phyloP scores from a whole-genome alignment of 2,329 filamentous ascomycete genomes.

The Chaetomium sp. region DNA sequence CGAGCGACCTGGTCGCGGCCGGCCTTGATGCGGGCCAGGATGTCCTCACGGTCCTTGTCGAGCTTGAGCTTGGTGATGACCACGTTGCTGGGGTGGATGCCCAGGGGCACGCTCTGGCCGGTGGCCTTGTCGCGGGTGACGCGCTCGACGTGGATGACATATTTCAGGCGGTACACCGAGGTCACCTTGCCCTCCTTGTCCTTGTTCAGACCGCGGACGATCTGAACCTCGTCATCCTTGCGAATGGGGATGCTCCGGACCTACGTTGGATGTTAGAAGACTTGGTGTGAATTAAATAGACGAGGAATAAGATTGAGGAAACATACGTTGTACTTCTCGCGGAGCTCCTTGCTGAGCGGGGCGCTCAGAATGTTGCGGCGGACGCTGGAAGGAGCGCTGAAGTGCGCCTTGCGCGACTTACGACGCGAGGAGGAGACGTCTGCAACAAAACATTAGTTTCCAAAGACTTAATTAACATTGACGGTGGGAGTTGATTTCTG shows the following conservation, averaged over 20 bases:
- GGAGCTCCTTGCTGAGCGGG: constrained; percentile 90
- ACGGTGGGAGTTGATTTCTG: background rate
- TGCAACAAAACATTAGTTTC: constrained; percentile 29
- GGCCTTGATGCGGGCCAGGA: constrained; percentile 76
- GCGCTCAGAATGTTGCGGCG: constrained; percentile 97
- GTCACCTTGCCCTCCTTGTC: constrained; percentile 98
- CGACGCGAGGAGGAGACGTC: constrained; percentile 76
- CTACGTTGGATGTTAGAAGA: constrained; percentile 36
- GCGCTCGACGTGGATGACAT: constrained; percentile 94
- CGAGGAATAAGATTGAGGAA: background rate
- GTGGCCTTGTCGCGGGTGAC: constrained; percentile 95
- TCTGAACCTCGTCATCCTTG: constrained; percentile 92
- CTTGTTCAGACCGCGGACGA: constrained; percentile 92
- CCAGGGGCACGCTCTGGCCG: constrained; percentile 90
- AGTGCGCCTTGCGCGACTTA: constrained; percentile 99
- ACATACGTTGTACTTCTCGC: constrained; percentile 96
- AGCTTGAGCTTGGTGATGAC: constrained; percentile 99
- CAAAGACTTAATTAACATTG: background rate
- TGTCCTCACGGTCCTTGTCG: constrained; percentile 87
- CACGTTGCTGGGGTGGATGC: constrained; percentile 93
- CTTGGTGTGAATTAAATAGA: background rate
- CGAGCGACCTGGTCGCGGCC: constrained; percentile 72
- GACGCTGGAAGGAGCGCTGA: constrained; percentile 86
- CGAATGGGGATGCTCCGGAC: constrained; percentile 94
- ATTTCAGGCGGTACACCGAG: constrained; percentile 97